These are phyloP conservation scores for Geotrichum europaeum DNA, from an alignment of 1,139 yeast species.

Conservation along the genomic window DNA sequence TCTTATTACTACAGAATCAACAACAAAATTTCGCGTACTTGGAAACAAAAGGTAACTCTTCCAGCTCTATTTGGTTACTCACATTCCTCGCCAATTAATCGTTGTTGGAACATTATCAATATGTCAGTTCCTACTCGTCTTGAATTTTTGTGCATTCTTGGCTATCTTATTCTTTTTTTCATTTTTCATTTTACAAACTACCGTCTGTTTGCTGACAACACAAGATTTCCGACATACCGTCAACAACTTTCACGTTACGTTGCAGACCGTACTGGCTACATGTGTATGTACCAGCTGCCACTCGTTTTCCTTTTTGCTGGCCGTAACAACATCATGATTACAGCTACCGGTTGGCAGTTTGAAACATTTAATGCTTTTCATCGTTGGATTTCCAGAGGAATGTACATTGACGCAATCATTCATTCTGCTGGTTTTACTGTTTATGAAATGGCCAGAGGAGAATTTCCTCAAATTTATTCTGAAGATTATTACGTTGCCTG, in stretches of 20 bases:
- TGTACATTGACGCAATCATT: conserved; percentile 40
- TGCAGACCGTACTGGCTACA: conserved; percentile 54
- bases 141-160: conserved; percentile 22
- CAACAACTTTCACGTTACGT: conserved; percentile 29
- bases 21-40: neutral
- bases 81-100: conserved; percentile 11
- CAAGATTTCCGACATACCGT: neutral
- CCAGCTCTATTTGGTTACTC: conserved; percentile 15
- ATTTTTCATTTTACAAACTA: conserved; percentile 17
- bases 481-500: conserved; percentile 3
- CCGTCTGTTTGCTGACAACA: conserved; percentile 7
- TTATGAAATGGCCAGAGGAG: neutral
- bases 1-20: conserved; percentile 5
- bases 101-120: conserved; percentile 23
- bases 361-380: conserved; percentile 56
- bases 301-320: conserved; percentile 56
- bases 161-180: conserved; percentile 19
- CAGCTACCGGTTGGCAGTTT: conserved; percentile 56
- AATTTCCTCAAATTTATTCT: neutral
- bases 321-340: conserved; percentile 52
- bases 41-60: conserved; percentile 5
- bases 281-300: conserved; percentile 51
- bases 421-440: conserved; percentile 26
- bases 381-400: conserved; percentile 52
- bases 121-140: conserved; percentile 24